Evolutionary conservation across 306 rosid species (phyloP), one percentile per base, ranked within the genome.

Genomic region (Phaseolus lunatus): DNA sequence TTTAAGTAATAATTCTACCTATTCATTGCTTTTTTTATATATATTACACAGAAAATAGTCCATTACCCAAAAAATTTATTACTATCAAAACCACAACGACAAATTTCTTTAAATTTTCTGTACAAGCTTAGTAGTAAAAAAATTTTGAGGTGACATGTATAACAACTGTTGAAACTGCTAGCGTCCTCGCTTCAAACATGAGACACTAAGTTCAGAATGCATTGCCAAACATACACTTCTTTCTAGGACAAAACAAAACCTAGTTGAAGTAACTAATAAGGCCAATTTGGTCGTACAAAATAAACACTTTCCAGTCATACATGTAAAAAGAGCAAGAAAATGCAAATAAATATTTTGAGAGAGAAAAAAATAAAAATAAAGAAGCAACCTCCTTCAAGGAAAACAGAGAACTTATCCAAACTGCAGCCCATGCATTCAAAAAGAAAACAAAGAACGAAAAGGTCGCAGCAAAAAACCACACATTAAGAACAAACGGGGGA

Each of bases 361-460:
- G 27, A 43, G 6, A 11, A 22, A 54, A 39, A n/a, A 67, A 15
- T 26, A 15, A 50, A 64, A 48, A 63, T 7, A 48, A 37, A 64
- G 6, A 33, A 63, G 47, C 33, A 63, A 15, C 22, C 31, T 16
- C 22, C 31, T 16, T 47, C 5, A 22, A 3, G 18, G 14, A 59
- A 63, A 22, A 76, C 16, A 33, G 29, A 52, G 10, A 52, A 39
- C 26, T 18, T 54, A 15, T 39, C 26, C 29, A 9, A 68, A 24
- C 16, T 58, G 19, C 37, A 57, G 16, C 22, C 29, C 31, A 77
- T 9, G 53, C 69, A 74, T 73, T 62, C 2, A 12, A 67, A 73
- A 20, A 15, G 20, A 24, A 16, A 44, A 43, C 9, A 27, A 75
- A 61, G 10, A 45, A 24, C 54, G 33, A 54, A 54, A 67, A 70